These are phyloP conservation scores for Globisporangium recalcitrans DNA, from an alignment of 352 stramenopile genomes.

Conservation along the genomic window DNA sequence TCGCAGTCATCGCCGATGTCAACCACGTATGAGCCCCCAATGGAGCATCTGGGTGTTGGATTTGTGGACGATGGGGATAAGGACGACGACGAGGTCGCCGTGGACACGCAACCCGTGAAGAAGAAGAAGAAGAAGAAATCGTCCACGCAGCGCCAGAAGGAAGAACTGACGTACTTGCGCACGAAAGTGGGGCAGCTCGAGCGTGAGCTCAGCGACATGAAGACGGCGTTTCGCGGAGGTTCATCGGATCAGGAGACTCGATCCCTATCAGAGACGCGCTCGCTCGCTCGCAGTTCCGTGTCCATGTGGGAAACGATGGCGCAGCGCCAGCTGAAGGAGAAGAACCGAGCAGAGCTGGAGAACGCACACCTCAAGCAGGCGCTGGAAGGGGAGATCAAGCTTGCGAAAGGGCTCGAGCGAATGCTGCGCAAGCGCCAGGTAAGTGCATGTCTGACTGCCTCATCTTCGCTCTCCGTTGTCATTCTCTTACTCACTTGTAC, in stretches of 20 bases:
- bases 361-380: slow-evolving; percentile 4
- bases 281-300: not conserved
- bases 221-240: not conserved
- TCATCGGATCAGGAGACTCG: not conserved
- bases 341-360: slow-evolving; percentile 5
- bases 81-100: not conserved
- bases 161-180: slow-evolving; percentile 38
- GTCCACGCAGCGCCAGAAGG: slow-evolving; percentile 46
- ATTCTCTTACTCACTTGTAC: too few relatives aligned
- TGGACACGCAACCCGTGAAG: not conserved
- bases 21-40: not conserved
- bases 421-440: slow-evolving; percentile 1
- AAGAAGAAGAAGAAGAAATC: slow-evolving; percentile 27
- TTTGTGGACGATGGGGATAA: not conserved
- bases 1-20: not conserved
- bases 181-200: slow-evolving; percentile 42
- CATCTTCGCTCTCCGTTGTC: too few relatives aligned
- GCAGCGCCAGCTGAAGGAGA: slow-evolving; percentile 2
- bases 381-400: not conserved
- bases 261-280: not conserved
- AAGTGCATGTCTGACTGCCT: not conserved
- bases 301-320: slow-evolving; percentile 2
- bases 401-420: slow-evolving; percentile 8
- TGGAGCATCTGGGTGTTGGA: not conserved
- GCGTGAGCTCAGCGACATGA: slow-evolving; percentile 22